phyloP scores from a whole-genome alignment of 106 monocot species.

The Platanthera zijinensis region DNA sequence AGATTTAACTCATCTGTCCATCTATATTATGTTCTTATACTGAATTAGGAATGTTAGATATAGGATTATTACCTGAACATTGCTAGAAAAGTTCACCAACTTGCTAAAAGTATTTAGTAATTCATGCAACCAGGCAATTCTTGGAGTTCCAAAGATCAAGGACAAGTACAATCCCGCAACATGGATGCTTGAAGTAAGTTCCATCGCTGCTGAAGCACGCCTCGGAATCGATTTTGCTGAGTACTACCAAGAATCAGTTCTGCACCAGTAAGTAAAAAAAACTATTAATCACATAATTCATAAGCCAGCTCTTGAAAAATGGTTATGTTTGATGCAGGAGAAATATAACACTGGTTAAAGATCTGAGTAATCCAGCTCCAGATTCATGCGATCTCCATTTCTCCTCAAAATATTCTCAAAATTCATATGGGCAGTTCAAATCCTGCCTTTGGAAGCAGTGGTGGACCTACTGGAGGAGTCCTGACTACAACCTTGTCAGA shows the following conservation, averaged over 20 bases:
- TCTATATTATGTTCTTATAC: background rate
- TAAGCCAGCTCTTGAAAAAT: background rate
- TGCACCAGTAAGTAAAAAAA: conserved; percentile 35
- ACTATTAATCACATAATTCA: background rate
- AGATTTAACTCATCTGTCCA: background rate
- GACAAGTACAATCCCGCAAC: conserved; percentile 70
- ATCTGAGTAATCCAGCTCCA: conserved; percentile 39
- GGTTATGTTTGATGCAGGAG: conserved; percentile 23
- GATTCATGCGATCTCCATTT: conserved; percentile 52
- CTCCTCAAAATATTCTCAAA: conserved; percentile 38
- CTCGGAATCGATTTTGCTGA: conserved; percentile 54
- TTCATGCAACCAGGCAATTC: conserved; percentile 40
- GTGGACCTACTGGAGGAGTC: conserved; percentile 82
- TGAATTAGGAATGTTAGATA: background rate
- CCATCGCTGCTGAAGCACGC: conserved; percentile 40
- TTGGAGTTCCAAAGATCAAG: conserved; percentile 59
- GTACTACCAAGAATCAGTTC: conserved; percentile 34
- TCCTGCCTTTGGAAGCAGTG: conserved; percentile 79
- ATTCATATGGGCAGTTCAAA: conserved; percentile 37
- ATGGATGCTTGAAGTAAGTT: conserved; percentile 75
- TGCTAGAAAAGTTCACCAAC: background rate
- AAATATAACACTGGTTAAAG: conserved; percentile 36
- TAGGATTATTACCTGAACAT: background rate
- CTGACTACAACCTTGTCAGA: conserved; percentile 65
- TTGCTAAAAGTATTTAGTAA: background rate